Evolutionary conservation across 495 filamentous ascomycete species (phyloP), one percentile per base, ranked within the genome.

Genomic region (Cercophora scortea): DNA sequence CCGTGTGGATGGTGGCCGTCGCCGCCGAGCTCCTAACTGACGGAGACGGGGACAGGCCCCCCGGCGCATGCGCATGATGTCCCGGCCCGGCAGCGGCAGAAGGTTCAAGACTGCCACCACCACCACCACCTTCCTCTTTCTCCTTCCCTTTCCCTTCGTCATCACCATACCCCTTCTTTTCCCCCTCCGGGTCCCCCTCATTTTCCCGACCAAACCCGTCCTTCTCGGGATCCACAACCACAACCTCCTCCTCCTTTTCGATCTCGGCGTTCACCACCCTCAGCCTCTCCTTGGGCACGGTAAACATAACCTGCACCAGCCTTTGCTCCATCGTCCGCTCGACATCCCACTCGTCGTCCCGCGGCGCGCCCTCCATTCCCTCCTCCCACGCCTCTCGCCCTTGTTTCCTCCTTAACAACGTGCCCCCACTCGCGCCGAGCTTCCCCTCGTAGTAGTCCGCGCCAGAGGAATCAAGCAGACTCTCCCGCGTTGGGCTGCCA

Each of bases 281-380:
- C 58, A 97, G 63, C 64, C 78, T 81, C 71, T 90, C 85, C 65
- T 82, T 86, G 45, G 92, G 92, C 51, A 95, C 88, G 1, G 90
- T 95, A 66, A 94, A 97, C 74, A 94, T 94, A 55, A 94, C 80
- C 70, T 97, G 92, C 53, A 97, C 91, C 13, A 88, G 78, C 42
- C 90, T 67, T 47, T 79, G 80, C 67, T 91, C 84, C 1, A 87
- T 86, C 6, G 88, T 89, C 42, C 79, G 79, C 65, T 96, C 92
- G 35, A 96, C 79, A 61, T 96, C 91, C 90, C 91, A 95, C 46
- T 95, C 90, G 5, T 83, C 61, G 33, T 61, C 51, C 42, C 17
- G 32, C n/a, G 19, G 51, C 43, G 11, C 35, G 9, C 33, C 41
- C 12, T 43, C 13, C 7, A 45, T 19, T 2, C 44, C 33, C 10